These are phyloP conservation scores for Rosellinia necatrix DNA, from an alignment of 2,329 filamentous ascomycete species.

Conservation along the genomic window DNA sequence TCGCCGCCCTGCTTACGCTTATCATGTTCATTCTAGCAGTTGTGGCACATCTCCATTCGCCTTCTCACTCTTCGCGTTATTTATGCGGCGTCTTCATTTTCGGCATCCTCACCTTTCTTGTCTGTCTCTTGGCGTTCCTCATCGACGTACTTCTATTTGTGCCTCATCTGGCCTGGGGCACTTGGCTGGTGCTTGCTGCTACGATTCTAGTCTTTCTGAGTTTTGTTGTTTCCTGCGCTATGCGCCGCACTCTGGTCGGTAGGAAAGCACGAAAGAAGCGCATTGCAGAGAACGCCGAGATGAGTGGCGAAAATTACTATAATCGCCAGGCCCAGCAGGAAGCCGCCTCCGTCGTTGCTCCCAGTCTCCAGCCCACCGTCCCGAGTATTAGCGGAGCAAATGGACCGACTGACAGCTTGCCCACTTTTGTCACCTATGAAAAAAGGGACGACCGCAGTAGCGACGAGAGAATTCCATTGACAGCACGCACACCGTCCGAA, in stretches of 20 bases:
- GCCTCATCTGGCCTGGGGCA: constrained; percentile 90
- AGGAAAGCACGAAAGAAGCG: constrained; percentile 91
- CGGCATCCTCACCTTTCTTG: constrained; percentile 80
- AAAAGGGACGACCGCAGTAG: constrained; percentile 64
- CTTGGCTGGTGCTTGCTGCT: constrained; percentile 88
- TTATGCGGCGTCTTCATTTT: constrained; percentile 85
- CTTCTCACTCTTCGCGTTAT: constrained; percentile 88
- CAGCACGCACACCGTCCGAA: constrained; percentile 65
- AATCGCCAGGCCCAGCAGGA: constrained; percentile 67
- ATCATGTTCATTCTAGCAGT: constrained; percentile 81
- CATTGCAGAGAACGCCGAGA: constrained; percentile 92
- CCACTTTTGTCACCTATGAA: constrained; percentile 69
- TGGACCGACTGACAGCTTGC: constrained; percentile 51
- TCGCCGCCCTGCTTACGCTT: constrained; percentile 84
- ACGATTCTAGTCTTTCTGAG: constrained; percentile 83
- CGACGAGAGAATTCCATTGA: constrained; percentile 75
- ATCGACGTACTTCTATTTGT: constrained; percentile 95
- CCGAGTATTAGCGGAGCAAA: constrained; percentile 62
- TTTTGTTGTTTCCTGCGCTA: constrained; percentile 87
- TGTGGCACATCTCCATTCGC: constrained; percentile 82
- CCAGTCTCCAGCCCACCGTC: constrained; percentile 60
- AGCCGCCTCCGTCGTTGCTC: constrained; percentile 45
- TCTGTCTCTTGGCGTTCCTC: constrained; percentile 84
- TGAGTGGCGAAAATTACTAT: constrained; percentile 95
- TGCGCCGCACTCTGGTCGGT: constrained; percentile 89